Base-by-base conservation (phyloP, 495 filamentous ascomycete species). In the Pyronema domesticum region DNA sequence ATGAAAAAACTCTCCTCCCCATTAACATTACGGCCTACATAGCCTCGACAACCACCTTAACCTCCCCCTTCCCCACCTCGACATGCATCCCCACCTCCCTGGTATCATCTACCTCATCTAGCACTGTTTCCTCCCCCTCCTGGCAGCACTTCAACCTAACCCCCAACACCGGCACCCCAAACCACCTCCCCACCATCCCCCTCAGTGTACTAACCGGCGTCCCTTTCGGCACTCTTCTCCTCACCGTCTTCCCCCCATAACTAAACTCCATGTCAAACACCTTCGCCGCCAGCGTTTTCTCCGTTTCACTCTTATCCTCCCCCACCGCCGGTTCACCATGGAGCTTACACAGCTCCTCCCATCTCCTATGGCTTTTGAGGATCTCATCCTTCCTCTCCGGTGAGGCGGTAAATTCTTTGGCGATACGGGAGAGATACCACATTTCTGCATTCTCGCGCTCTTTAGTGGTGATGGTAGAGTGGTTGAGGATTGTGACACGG, bases 391-490 rank as follows among this genome's bases (percentile, higher is more conserved):
- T 75, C n/a, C 73, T 69, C 0, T 67, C 68, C 57, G 77, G 70
- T 0, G 80, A 72, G 0, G 72, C 74, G 13, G 82, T 78, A 15
- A 95, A 70, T 60, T 85, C 83, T 47, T 79, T 78, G 14, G 75
- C 83, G 51, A 95, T 88, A 33, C 80, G 75, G 6, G 78, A 81
- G 9, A 96, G 77, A 65, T 96, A 98, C 68, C 89, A 98, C 62
- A 88, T 80, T 53, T 98, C 91, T 10, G 85, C 86, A 60, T 96
- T 87, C 45, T 74, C 72, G 15, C 91, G 78, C 57, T 95, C 88
- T 42, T 79, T 74, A 0, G 66, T 55, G 0, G 79, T 77, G 58
- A 98, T 83, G 3, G 69, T 72, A 61, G 79, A 82, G 67, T 82
- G 93, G 67, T 98, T 96, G 11, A 98, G 76, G 42, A 53, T 39